Evolutionary conservation across 495 filamentous ascomycete genomes (phyloP), one percentile per base, ranked within the genome.

Genomic region (Xylaria flabelliformis): DNA sequence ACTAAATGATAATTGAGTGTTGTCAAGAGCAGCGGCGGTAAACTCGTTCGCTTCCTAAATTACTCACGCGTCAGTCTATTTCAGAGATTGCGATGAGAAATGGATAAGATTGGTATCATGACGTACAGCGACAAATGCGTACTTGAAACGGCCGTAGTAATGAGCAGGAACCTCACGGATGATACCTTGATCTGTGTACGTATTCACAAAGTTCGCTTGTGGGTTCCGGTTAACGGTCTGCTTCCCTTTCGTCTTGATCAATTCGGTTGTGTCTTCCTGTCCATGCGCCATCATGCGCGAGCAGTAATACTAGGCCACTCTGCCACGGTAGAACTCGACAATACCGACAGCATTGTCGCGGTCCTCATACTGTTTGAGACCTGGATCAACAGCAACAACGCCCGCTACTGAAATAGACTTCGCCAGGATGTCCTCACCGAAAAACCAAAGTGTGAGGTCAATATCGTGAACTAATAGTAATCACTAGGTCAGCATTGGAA

Each of bases 261-360:
- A 83, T 79, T 91, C 89, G 0, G 89, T 90, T 67, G 82, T 85
- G 73, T 91, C 89, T 70, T 90, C 84, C 79, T 91, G 89, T 1
- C 89, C 89, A 2, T 85, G 83, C 0, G 88, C 86, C 87, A 91
- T 91, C 88, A 90, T 91, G 24, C 89, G 81, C 12, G 79, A 83
- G 29, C 80, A 82, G 77, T 89, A 91, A 69, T 89, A 86, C 70
- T 90, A 90, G 10, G 88, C 89, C 39, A 91, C 86, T 74, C 85
- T 83, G 24, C 88, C 89, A 46, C 84, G 85, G 67, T 84, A 86
- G 78, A 91, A 91, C 80, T 91, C 89, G 9, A 91, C 85, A 42
- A 91, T 80, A 0, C 88, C 89, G 3, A 91, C 85, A 13, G 87
- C 89, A 70, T 91, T 91, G 74, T 91, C 89, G 32, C 84, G 82